Conservation (phyloP, 805 yeast genomes). For the Kazachstania taianensis region DNA sequence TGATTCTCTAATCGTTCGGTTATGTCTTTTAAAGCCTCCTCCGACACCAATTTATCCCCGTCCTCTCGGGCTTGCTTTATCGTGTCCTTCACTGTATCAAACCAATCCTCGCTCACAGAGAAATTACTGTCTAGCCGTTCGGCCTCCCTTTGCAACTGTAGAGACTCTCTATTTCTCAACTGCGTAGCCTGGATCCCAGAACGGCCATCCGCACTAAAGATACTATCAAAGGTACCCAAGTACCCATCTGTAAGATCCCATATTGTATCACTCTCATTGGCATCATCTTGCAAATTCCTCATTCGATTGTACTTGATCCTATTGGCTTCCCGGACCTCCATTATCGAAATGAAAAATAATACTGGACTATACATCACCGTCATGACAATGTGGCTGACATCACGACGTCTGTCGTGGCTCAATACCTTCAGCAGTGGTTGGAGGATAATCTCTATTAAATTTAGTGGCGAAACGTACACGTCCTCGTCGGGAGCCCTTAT, state of each 20-base stretch:
- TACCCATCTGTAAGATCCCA: constrained; percentile 82
- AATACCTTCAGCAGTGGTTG: constrained; percentile 36
- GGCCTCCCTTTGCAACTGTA: constrained; percentile 48
- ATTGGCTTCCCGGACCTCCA: constrained; percentile 58
- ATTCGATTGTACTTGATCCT: constrained; percentile 63
- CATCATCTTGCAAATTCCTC: constrained; percentile 60
- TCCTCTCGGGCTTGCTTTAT: constrained; percentile 1
- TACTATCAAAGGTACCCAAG: constrained; percentile 28
- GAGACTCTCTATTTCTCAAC: constrained; percentile 21
- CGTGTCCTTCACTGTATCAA: constrained; percentile 33
- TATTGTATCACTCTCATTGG: constrained; percentile 64
- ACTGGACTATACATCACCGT: constrained; percentile 58
- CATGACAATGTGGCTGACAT: constrained; percentile 50
- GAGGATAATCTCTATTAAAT: constrained; percentile 53
- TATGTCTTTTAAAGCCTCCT: neutral
- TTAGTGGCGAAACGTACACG: constrained; percentile 78
- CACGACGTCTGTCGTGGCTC: constrained; percentile 19
- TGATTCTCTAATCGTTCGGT: neutral
- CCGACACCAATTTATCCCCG: neutral
- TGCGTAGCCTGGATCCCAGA: constrained; percentile 28
- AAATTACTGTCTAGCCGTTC: constrained; percentile 64
- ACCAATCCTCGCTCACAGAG: constrained; percentile 45
- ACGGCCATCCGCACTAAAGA: constrained; percentile 5
- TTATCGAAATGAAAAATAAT: constrained; percentile 46
- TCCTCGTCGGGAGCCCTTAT: constrained; percentile 83